Base-by-base conservation (phyloP, 495 filamentous ascomycete species). In the Usnea hakonensis region DNA sequence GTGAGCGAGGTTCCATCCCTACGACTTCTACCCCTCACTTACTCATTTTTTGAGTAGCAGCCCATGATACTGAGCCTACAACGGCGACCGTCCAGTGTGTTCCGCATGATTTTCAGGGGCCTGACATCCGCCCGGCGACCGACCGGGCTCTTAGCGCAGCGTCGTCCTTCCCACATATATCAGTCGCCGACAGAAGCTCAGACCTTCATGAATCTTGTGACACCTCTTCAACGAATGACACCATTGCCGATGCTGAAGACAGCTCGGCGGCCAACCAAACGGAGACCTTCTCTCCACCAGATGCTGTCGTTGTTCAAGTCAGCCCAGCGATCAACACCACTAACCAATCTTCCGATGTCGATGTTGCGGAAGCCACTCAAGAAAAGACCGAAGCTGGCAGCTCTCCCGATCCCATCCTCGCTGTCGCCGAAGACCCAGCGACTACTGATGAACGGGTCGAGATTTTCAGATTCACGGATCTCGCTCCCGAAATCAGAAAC, bases 401-500 rank as follows among this genome's bases (percentile, higher is more conserved):
- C 9, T 26, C n/a, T 46, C 26, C 21, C 1, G 5, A 46, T 23
- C 23, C 6, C 4, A 28, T 26, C 14, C 10, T n/a, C 26, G 33
- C 40, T 44, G 10, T 46, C 33, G 16, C 21, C 14, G 38, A 16
- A 38, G 11, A n/a, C 11, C 23, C 44, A 23, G 2, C 43, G 40
- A 2, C 43, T 21, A 28, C 21, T 8, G 16, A 0, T 21, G 44
- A 54, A 28, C 30, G 14, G 13, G 44, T 40, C 10, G 58, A 32
- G 6, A 7, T 40, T 61, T 41, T 52, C 17, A 26, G 48, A 19
- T 52, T 52, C 10, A 6, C 0, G 4, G 30, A 11, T 32, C 69
- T 74, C 9, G 68, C 67, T 11, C 33, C 55, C 2, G 72, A 74
- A 46, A 40, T 75, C 16, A 64, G 67, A 33, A 68, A 64, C 38